Evolutionary conservation across 2,329 filamentous ascomycete species (phyloP), one percentile per base, ranked within the genome.

Genomic region (Myriosclerotinia scirpicola): DNA sequence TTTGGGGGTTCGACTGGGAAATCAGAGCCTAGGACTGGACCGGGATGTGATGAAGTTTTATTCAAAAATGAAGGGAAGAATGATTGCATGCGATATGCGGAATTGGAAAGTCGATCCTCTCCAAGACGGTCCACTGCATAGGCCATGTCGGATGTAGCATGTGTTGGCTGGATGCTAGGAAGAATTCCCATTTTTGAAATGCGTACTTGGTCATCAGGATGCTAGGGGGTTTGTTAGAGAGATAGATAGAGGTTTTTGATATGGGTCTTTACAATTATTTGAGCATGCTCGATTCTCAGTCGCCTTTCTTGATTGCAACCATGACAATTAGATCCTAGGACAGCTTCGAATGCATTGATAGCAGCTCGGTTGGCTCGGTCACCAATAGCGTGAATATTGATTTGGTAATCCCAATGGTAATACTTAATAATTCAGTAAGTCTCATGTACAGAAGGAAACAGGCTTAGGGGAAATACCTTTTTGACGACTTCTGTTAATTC

Each of bases 351-450:
- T 11, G 88, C 87, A 70, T 89, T 83, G 54, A 91, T 78, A 66
- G 87, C 86, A 42, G 85, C 80, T 36, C 87, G 83, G 74, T 90
- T 90, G 20, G 89, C 89, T 5, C 85, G 80, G 75, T 91, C 89
- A 11, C 89, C 89, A 67, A 91, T 91, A 58, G 88, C 88, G 75
- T 91, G 89, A 68, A 91, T 88, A 73, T 89, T 89, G 66, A 91
- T 87, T 74, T 91, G 88, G 72, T 83, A 90, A 11, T 65, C 15
- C 85, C 86, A 46, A 80, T 81, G 2, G 77, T 77, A 20, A 87
- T 88, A 91, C 38, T 83, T n/a, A 8, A 40, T 2, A 36, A 9
- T 26, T 71, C 22, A 70, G 67, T 36, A 42, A 50, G 12, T n/a
- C 58, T 53, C n/a, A 17, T 48, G 3, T 20, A 22, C 2, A n/a